phyloP scores from a whole-genome alignment of 306 rosid species.

The Acacia crassicarpa region DNA sequence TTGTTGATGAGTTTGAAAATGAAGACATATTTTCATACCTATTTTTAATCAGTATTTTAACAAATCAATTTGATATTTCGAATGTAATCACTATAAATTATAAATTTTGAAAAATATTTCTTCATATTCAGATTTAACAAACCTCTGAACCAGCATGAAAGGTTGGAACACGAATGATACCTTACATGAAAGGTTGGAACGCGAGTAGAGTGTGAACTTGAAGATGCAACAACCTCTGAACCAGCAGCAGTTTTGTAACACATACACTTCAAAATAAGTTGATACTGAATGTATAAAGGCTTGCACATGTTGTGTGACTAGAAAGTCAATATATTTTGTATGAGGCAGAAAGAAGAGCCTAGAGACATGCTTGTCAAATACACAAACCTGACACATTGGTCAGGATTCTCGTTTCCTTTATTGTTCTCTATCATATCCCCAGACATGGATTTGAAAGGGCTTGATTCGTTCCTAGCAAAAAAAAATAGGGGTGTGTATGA shows the following conservation, averaged over 20 bases:
- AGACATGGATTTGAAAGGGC: slow-evolving; percentile 31
- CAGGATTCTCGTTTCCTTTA: slow-evolving; percentile 40
- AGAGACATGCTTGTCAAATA: slow-evolving; percentile 12
- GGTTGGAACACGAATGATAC: slow-evolving; percentile 47
- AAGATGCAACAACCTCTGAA: slow-evolving; percentile 64
- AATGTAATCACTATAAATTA: too few species aligned
- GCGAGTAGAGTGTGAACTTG: slow-evolving; percentile 65
- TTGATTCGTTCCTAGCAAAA: neutral
- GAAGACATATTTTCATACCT: too few species aligned
- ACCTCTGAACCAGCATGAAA: too few species aligned
- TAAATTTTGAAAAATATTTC: too few species aligned
- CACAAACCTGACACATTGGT: slow-evolving; percentile 68
- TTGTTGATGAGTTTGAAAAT: too few species aligned
- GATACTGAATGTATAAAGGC: neutral
- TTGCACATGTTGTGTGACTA: neutral
- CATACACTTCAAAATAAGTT: slow-evolving; percentile 21
- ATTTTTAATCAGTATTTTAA: too few species aligned
- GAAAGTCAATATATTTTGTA: slow-evolving; percentile 8
- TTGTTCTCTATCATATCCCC: slow-evolving; percentile 35
- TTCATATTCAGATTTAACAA: too few species aligned
- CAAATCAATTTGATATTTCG: too few species aligned
- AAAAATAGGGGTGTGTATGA: too few species aligned
- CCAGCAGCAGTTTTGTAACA: slow-evolving; percentile 58
- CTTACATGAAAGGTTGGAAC: slow-evolving; percentile 92
- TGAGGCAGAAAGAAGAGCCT: slow-evolving; percentile 4